phyloP scores from a whole-genome alignment of 2,329 filamentous ascomycete genomes.

The Fusarium verrucosum region DNA sequence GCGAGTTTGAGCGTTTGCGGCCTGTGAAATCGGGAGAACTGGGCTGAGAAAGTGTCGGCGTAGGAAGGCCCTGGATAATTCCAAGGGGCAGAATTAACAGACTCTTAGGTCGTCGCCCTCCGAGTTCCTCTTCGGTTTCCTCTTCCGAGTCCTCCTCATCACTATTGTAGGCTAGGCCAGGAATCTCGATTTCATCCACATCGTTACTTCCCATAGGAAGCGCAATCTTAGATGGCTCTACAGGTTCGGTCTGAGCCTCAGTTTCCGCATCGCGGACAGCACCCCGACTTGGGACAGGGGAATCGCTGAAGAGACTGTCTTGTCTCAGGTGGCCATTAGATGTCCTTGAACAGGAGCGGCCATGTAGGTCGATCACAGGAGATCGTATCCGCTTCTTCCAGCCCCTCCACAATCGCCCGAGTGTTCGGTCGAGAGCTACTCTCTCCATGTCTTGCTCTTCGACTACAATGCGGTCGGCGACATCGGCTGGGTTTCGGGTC shows the following conservation, averaged over 20 bases:
- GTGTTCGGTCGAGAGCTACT: conserved; percentile 85
- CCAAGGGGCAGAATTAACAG: conserved; percentile 40
- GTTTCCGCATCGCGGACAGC: conserved; percentile 45
- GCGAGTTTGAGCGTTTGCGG: conserved; percentile 48
- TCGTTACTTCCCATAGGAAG: conserved; percentile 74
- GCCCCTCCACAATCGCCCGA: conserved; percentile 90
- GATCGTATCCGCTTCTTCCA: conserved; percentile 89
- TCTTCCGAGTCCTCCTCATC: conserved; percentile 67
- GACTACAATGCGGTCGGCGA: conserved; percentile 77
- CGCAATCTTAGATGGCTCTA: conserved; percentile 62
- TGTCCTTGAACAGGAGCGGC: conserved; percentile 61
- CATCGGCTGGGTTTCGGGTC: conserved; percentile 55
- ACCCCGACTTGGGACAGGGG: conserved; percentile 45
- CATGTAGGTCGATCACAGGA: conserved; percentile 58
- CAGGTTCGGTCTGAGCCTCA: conserved; percentile 41
- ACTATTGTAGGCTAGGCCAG: conserved; percentile 69
- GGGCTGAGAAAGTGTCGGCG: conserved; percentile 49
- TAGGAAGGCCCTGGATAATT: conserved; percentile 45
- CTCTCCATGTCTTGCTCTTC: conserved; percentile 94
- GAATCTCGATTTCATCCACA: conserved; percentile 82
- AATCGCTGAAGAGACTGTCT: conserved; percentile 51
- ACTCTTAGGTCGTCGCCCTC: conserved; percentile 58
- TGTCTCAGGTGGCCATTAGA: conserved; percentile 48
- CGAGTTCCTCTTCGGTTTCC: conserved; percentile 44
- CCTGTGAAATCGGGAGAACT: conserved; percentile 48